Conservation (phyloP, 345 rosid species). For the Eucalyptus cloeziana region DNA sequence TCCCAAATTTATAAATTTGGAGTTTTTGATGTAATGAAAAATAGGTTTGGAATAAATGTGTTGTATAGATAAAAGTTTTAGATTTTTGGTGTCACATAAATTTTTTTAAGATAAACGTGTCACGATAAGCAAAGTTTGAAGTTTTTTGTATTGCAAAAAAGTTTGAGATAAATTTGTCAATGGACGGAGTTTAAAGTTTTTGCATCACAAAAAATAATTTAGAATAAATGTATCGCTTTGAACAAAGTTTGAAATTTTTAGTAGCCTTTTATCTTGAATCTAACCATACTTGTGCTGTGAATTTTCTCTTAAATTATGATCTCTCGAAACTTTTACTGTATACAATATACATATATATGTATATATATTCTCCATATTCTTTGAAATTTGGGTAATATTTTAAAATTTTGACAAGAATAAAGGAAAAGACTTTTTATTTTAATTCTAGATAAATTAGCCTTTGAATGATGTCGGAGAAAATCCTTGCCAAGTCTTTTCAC, state of each 20-base stretch:
- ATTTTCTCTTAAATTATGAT: background rate
- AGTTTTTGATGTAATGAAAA: no score
- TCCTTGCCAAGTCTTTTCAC: background rate
- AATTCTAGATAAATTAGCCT: background rate
- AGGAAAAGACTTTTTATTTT: background rate
- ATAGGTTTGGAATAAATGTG: no score
- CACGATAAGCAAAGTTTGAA: fast-evolving
- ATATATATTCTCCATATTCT: fast-evolving
- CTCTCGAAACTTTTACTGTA: background rate
- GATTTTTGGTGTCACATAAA: fast-evolving
- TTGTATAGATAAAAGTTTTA: fast-evolving
- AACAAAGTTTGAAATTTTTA: fast-evolving
- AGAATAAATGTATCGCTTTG: fast-evolving
- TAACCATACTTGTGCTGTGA: background rate
- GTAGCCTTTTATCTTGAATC: background rate
- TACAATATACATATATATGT: background rate
- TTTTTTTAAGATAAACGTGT: no score
- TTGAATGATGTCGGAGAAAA: background rate
- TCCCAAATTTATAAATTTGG: no score
- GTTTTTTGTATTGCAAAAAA: no score
- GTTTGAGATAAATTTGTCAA: fast-evolving
- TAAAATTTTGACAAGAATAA: background rate
- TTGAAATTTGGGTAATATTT: background rate
- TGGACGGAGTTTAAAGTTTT: fast-evolving
- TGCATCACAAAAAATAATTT: no score